phyloP scores from a whole-genome alignment of 805 yeast species.

The Wickerhamiella dianesei region DNA sequence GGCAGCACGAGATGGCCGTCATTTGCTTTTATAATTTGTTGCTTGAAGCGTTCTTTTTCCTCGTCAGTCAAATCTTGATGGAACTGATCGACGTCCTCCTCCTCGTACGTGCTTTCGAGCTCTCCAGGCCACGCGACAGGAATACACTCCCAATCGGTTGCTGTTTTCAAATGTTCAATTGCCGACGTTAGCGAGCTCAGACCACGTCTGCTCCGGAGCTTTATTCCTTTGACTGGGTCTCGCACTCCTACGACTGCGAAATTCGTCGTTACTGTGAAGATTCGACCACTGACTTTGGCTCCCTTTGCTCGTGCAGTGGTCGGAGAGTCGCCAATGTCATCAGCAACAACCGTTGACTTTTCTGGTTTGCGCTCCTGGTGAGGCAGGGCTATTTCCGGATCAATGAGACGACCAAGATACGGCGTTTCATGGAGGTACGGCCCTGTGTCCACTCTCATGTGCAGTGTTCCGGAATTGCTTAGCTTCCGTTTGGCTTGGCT shows the following conservation, averaged over 20 bases:
- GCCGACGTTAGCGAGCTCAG: conserved; percentile 76
- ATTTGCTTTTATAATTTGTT: conserved; percentile 25
- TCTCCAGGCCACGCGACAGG: conserved; percentile 96
- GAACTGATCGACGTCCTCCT: conserved; percentile 26
- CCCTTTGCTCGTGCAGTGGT: conserved; percentile 14
- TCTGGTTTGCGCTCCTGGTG: conserved; percentile 5
- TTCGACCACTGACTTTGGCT: conserved; percentile 42
- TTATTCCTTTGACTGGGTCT: conserved; percentile 31
- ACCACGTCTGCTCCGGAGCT: conserved; percentile 47
- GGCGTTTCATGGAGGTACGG: conserved; percentile 15
- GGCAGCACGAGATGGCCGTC: conserved; percentile 31
- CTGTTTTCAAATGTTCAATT: conserved; percentile 38
- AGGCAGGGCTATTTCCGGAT: conserved; percentile 12
- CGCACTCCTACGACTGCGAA: conserved; percentile 49
- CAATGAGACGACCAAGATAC: conserved; percentile 18
- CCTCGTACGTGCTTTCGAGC: conserved; percentile 28
- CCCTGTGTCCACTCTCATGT: not conserved
- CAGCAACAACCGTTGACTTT: conserved; percentile 2
- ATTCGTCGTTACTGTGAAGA: conserved; percentile 52
- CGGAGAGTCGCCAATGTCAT: conserved; percentile 14
- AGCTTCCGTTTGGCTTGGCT: not conserved
- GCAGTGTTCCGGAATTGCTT: not conserved
- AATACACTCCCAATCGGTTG: conserved; percentile 72
- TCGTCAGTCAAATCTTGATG: conserved; percentile 33
- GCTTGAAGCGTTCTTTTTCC: conserved; percentile 38